Base-by-base conservation (phyloP, 2,329 filamentous ascomycete species). In the Calonectria pseudoreteaudii region DNA sequence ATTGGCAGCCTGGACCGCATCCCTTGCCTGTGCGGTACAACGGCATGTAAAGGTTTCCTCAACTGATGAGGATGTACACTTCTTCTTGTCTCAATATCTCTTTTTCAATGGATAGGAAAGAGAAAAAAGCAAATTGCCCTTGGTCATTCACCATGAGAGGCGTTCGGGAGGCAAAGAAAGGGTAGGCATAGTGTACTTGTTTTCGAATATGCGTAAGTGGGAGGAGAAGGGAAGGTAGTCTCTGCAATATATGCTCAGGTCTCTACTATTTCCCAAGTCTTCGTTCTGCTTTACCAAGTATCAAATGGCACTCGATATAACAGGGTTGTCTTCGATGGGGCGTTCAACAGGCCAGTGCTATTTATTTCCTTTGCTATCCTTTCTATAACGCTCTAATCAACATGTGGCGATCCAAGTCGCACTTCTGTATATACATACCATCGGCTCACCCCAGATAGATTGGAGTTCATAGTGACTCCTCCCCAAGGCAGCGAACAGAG, bases 1-100 rank as follows among this genome's bases (percentile, higher is more conserved):
- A 95, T 97, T 82, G 95, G 95, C 81, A 97, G 95, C 79, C 91
- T 95, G 76, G 97, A 99, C 85, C 95, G 97, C 77, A 98, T 99
- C 80, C 97, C 97, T 66, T 99, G 97, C 88, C 92, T 99, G 66
- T 99, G 97, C 85, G 97, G 97, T 74, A 98, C 96, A 53, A 92
- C 96, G 36, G 95, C 95, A 62, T 99, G 97, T 89, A 99, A 99
- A 89, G 97, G 97, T 76, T 99, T 98, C 88, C 94, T 99, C 86
- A 99, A 99, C 87, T 99, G 90, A 91, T 73, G 66, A 75, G 73
- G 72, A 70, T 75, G 74, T 78, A 74, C 74, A 58, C 31, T 74
- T 75, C 58, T 74, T 69, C 76, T 75, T 69, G 26, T 72, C 75
- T 53, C 38, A 18, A 53, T 23, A 47, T 36, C 36, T 50, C 66